A percentile compares a stretch with the other conserved stretches of the same genome.
phyloP scores from a whole-genome alignment of 1,139 yeast species.

The Taiozyma onychis region DNA sequence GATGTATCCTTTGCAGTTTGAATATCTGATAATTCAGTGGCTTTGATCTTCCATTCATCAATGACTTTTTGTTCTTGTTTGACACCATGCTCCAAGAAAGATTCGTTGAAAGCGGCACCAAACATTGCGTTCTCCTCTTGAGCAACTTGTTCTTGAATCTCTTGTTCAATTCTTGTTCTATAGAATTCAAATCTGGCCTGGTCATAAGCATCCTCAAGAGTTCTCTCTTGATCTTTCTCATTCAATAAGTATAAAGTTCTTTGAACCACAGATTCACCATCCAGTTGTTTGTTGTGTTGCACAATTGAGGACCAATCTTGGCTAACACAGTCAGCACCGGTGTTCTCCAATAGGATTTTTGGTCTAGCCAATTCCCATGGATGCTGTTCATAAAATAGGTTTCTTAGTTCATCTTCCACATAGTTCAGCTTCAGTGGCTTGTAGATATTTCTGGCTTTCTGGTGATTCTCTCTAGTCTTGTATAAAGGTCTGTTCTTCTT shows the following conservation, averaged over 20 bases:
- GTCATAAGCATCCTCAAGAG: slow-evolving; percentile 68
- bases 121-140: slow-evolving; percentile 82
- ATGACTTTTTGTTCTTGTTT: slow-evolving; percentile 65
- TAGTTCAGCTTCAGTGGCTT: slow-evolving; percentile 48
- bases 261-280: slow-evolving; percentile 94
- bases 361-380: slow-evolving; percentile 99
- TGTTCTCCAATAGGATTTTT: slow-evolving; percentile 74
- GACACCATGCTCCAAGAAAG: slow-evolving; percentile 63
- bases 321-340: slow-evolving; percentile 45
- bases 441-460: slow-evolving; percentile 24
- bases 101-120: slow-evolving; percentile 67
- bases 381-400: slow-evolving; percentile 81
- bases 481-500: slow-evolving; percentile 27
- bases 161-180: slow-evolving; percentile 77
- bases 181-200: slow-evolving; percentile 86
- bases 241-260: slow-evolving; percentile 71
- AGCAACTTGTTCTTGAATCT: slow-evolving; percentile 66
- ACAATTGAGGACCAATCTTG: slow-evolving; percentile 76
- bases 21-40: slow-evolving; percentile 46
- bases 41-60: slow-evolving; percentile 69
- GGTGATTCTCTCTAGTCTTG: slow-evolving; percentile 34
- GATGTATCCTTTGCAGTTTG: neutral
- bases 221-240: slow-evolving; percentile 29
- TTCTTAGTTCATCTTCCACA: slow-evolving; percentile 79
- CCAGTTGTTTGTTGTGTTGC: slow-evolving; percentile 69